A percentile compares a stretch with the other conserved stretches of the same genome.
phyloP scores from a whole-genome alignment of 2,329 filamentous ascomycete species.

The Pezicula rhizophila region DNA sequence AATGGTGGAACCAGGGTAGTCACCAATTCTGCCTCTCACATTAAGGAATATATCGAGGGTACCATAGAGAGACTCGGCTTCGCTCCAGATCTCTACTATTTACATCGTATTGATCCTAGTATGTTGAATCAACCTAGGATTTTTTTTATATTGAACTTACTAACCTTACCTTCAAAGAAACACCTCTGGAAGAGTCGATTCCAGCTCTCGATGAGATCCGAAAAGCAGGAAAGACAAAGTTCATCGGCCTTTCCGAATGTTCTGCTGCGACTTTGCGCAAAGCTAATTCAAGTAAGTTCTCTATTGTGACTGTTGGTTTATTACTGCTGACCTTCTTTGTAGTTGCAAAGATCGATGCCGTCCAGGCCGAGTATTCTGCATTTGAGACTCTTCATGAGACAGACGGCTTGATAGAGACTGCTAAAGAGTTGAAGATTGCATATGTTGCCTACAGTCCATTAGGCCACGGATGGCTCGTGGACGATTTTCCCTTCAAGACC shows the following conservation, averaged over 20 bases:
- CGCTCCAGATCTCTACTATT: slow-evolving; percentile 35
- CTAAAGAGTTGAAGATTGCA: slow-evolving; percentile 34
- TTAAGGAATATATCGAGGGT: slow-evolving; percentile 30
- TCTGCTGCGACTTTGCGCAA: slow-evolving; percentile 38
- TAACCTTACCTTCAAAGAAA: slow-evolving; percentile 17
- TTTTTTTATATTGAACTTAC: background rate
- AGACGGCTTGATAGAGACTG: slow-evolving; percentile 32
- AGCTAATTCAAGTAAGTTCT: slow-evolving; percentile 26
- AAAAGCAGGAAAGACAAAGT: slow-evolving; percentile 40
- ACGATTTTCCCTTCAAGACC: slow-evolving; percentile 33
- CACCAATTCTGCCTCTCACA: slow-evolving; percentile 32
- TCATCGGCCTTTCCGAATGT: slow-evolving; percentile 42
- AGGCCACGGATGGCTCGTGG: slow-evolving; percentile 41
- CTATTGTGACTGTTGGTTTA: background rate
- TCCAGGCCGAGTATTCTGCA: slow-evolving; percentile 45
- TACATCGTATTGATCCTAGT: slow-evolving; percentile 33
- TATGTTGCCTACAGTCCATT: slow-evolving; percentile 41
- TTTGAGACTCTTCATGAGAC: slow-evolving; percentile 42
- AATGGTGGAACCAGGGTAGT: slow-evolving; percentile 13
- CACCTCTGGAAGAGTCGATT: slow-evolving; percentile 41
- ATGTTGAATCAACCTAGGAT: slow-evolving; percentile 32
- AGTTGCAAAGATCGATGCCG: slow-evolving; percentile 39
- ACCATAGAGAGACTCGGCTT: slow-evolving; percentile 34
- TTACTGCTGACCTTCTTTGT: slow-evolving; percentile 11
- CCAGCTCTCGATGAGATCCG: slow-evolving; percentile 39